These are phyloP conservation scores for Cyanophora paradoxa DNA, from an alignment of 78 protist genomes.

Conservation along the genomic window DNA sequence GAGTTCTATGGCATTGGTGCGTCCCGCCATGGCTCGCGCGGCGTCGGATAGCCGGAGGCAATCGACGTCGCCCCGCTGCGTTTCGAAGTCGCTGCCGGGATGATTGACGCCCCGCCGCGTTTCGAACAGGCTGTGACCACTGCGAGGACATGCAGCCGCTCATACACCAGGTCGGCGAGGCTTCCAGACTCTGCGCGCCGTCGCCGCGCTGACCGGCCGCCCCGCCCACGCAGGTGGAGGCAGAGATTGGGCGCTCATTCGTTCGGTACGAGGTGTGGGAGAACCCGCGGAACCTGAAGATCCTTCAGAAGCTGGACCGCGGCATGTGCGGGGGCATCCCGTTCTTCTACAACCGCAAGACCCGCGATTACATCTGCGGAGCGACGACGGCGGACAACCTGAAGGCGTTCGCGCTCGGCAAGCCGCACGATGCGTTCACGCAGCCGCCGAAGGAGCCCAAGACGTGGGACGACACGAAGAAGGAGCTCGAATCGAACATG, in stretches of 20 bases:
- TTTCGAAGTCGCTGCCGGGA: too few species aligned
- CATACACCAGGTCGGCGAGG: too few species aligned
- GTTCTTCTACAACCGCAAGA: slow-evolving; percentile 8
- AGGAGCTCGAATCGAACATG: not conserved
- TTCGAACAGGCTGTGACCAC: slow-evolving; percentile 2
- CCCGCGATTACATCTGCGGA: not conserved
- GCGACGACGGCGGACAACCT: slow-evolving; percentile 12
- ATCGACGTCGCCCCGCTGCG: too few species aligned
- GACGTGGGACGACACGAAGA: not conserved
- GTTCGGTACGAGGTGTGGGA: not conserved
- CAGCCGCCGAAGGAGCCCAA: not conserved
- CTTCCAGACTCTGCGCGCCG: not conserved
- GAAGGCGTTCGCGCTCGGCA: not conserved
- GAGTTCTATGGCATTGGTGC: not conserved
- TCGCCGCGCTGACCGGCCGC: too few species aligned
- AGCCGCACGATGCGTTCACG: not conserved
- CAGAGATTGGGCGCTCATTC: too few species aligned
- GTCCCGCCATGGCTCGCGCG: too few species aligned
- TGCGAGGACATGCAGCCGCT: slow-evolving; percentile 2
- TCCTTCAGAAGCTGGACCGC: not conserved
- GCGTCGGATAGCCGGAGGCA: too few species aligned
- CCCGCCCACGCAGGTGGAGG: too few species aligned
- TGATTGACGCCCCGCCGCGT: too few species aligned
- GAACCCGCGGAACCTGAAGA: not conserved
- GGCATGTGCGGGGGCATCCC: slow-evolving; percentile 4